Percentiles rank a stretch among this genome's conserved stretches.
These are phyloP conservation scores for Aspergillus funiculosus DNA, from an alignment of 495 filamentous ascomycete species.

Conservation along the genomic window DNA sequence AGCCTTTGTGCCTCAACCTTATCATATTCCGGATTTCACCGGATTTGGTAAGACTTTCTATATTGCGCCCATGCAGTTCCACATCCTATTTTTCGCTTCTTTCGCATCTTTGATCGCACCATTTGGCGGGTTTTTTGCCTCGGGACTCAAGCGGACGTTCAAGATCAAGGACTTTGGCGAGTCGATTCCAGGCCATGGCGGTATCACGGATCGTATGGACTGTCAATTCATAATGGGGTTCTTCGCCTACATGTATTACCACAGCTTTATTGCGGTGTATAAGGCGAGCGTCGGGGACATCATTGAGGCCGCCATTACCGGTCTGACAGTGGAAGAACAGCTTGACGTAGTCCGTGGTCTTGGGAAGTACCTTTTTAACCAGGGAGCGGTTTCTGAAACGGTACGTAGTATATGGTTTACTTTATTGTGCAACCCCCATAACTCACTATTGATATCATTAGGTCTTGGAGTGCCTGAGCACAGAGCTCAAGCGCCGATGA, in stretches of 20 bases:
- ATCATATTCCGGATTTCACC: conserved; percentile 68
- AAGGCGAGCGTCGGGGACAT: conserved; percentile 75
- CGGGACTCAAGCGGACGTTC: conserved; percentile 95
- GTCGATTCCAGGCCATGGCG: conserved; percentile 94
- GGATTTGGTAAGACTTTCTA: conserved; percentile 54
- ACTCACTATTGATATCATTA: conserved; percentile 18
- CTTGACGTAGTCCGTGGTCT: conserved; percentile 80
- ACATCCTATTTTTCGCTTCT: conserved; percentile 82
- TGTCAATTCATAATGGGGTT: conserved; percentile 99
- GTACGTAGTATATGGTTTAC: conserved; percentile 38
- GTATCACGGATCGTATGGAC: conserved; percentile 99
- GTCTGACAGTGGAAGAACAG: conserved; percentile 77
- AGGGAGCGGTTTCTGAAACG: conserved; percentile 61
- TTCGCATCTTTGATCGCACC: conserved; percentile 97
- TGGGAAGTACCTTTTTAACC: conserved; percentile 79
- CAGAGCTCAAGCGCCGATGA: conserved; percentile 40
- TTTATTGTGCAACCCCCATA: conserved; percentile 10
- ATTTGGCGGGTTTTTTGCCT: conserved; percentile 98
- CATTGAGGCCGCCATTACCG: conserved; percentile 82
- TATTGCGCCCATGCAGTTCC: conserved; percentile 90
- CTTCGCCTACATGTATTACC: conserved; percentile 97
- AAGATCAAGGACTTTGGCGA: conserved; percentile 99
- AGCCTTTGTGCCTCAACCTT: conserved; percentile 75
- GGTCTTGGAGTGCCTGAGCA: conserved; percentile 40
- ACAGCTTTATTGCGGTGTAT: conserved; percentile 89